These are phyloP conservation scores for Teunomyces barrocoloradensis DNA, from an alignment of 805 yeast genomes.

Conservation along the genomic window DNA sequence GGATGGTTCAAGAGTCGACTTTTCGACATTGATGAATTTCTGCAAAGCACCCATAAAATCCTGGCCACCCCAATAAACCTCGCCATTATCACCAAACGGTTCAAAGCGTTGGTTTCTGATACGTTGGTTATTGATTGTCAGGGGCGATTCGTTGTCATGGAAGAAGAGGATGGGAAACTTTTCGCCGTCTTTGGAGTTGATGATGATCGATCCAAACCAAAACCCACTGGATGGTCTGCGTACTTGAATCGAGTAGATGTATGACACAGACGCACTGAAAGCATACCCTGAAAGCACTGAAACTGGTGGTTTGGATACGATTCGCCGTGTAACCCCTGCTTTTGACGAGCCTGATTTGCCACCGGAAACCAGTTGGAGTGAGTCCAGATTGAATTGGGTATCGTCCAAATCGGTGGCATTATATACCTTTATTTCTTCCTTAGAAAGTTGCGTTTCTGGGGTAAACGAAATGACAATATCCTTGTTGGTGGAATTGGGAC, in stretches of 20 bases:
- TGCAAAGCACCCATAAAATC: constrained; percentile 61
- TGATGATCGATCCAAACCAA: constrained; percentile 87
- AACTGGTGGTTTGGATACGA: constrained; percentile 51
- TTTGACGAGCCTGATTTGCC: neutral
- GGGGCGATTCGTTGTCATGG: constrained; percentile 85
- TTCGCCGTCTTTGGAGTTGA: constrained; percentile 66
- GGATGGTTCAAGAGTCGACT: constrained; percentile 68
- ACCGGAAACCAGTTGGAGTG: constrained; percentile 12
- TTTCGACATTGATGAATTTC: constrained; percentile 58
- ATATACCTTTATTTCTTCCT: constrained; percentile 45
- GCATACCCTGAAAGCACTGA: constrained; percentile 61
- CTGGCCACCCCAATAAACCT: constrained; percentile 88
- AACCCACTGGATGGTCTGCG: constrained; percentile 81
- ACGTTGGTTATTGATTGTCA: constrained; percentile 63
- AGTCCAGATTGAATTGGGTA: constrained; percentile 17
- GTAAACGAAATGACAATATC: constrained; percentile 67
- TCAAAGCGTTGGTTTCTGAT: constrained; percentile 64
- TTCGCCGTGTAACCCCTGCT: constrained; percentile 4
- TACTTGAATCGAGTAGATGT: constrained; percentile 74
- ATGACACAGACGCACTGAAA: constrained; percentile 59
- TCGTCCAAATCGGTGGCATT: constrained; percentile 49
- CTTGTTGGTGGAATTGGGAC: constrained; percentile 47
- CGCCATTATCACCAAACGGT: constrained; percentile 59
- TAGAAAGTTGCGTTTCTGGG: constrained; percentile 52
- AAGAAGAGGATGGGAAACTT: constrained; percentile 83